Conservation (phyloP, 169 alveolate species). For the Eimeria acervulina region DNA sequence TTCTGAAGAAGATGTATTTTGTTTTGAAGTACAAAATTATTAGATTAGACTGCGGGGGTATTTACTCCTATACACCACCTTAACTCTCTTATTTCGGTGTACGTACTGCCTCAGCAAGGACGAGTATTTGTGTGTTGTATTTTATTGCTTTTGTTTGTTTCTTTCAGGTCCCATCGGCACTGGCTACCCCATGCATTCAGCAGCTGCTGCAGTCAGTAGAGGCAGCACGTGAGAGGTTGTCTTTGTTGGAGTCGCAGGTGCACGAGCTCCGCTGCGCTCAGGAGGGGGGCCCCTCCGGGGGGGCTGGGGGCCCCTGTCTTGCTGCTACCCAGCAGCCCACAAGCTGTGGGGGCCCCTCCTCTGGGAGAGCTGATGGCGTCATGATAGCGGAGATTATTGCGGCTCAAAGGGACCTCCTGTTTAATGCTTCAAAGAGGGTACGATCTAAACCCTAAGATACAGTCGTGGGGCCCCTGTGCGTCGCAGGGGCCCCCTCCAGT, state of each 20-base stretch:
- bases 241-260: conserved; percentile 56
- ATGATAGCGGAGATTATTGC: conserved; percentile 39
- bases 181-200: conserved; percentile 67
- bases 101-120: too few relatives aligned
- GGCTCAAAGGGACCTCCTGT: conserved; percentile 67
- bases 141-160: neutral
- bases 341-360: neutral
- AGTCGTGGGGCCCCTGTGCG: neutral
- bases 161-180: conserved; percentile 48
- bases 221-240: conserved; percentile 24
- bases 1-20: too few relatives aligned
- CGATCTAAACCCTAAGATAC: neutral
- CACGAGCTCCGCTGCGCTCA: conserved; percentile 56
- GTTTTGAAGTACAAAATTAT: too few relatives aligned
- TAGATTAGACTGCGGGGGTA: too few relatives aligned
- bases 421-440: conserved; percentile 37
- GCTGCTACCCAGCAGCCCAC: neutral
- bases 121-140: too few relatives aligned
- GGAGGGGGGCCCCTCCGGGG: neutral
- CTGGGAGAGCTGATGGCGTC: conserved; percentile 57
- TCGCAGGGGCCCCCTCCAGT: neutral
- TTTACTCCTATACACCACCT: too few relatives aligned
- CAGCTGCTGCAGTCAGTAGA: conserved; percentile 59
- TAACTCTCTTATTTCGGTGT: too few relatives aligned
- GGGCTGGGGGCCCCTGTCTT: conserved; percentile 2